A percentile compares a stretch with the other conserved stretches of the same genome.
Evolutionary conservation across 192 early-diverging fungal species (phyloP).

Genomic region (Backusella tuberculispora): DNA sequence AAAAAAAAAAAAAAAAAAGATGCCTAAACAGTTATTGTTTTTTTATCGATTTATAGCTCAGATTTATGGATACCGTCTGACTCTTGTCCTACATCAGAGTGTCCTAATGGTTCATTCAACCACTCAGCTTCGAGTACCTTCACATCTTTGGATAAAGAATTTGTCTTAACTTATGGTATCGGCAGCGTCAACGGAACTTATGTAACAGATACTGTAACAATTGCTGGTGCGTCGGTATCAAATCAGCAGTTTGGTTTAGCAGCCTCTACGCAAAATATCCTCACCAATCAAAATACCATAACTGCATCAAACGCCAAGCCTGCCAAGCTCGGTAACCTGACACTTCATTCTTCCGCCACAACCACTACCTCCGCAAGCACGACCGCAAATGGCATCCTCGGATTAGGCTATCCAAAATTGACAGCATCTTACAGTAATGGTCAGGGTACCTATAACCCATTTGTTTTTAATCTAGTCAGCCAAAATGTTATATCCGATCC

Average conservation of each 20-base stretch:
- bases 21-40: background rate
- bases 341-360: background rate
- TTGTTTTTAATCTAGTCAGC: constrained; percentile 19
- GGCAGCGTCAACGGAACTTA: constrained; percentile 20
- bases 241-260: constrained; percentile 30
- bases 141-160: background rate
- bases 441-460: constrained; percentile 10
- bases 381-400: constrained; percentile 21
- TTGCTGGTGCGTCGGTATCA: constrained; percentile 15
- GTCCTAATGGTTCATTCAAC: constrained; percentile 17
- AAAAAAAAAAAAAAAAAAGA: background rate
- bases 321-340: background rate
- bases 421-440: background rate
- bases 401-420: constrained; percentile 14
- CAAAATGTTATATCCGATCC: constrained; percentile 14
- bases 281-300: background rate
- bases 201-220: constrained; percentile 22
- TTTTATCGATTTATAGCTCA: background rate
- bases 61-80: constrained; percentile 25
- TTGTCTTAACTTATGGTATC: constrained; percentile 15
- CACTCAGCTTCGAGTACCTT: constrained; percentile 13
- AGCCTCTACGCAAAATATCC: background rate
- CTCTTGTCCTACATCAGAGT: constrained; percentile 7
- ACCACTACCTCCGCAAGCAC: background rate
- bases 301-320: constrained; percentile 2